Evolutionary conservation across 495 filamentous ascomycete genomes (phyloP), one percentile per base, ranked within the genome.

Genomic region (Parachaetomium inaequale): DNA sequence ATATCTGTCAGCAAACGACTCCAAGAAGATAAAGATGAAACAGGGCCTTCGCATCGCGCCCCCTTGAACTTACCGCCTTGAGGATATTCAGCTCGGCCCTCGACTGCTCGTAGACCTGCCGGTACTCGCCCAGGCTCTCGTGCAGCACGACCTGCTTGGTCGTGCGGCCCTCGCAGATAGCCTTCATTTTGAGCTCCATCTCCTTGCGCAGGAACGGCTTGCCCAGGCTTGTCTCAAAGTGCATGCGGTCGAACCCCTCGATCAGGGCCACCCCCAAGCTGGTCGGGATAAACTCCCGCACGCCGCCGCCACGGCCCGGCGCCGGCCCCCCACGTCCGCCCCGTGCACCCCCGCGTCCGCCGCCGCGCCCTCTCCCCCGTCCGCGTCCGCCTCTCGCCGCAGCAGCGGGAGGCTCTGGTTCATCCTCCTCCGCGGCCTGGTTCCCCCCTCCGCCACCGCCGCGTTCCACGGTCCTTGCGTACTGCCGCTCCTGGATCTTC

Each of bases 181-280:
- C 89, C 68, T 91, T 91, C 93, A 98, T 95, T 65, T 89, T 87
- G 59, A 88, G 73, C 74, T 98, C 94, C 92, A 96, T 96, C 79
- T 98, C 93, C 74, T 98, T 98, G 28, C 94, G 85, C 45, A 98
- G 78, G 72, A 98, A 98, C n/a, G 94, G 94, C 74, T 98, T 98
- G 68, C 91, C 89, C 17, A 98, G 82, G 59, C 90, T 95, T 21
- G 87, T 92, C 54, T 96, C 92, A 56, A 97, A 86, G 32, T 87
- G 89, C 76, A 98, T 90, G 60, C 87, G 86, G 66, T 98, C 92
- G 66, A 97, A 98, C 0, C 95, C 95, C 73, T 94, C 87, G 43
- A 97, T 89, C 40, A 98, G 78, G 25, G 93, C 94, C 17, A 97
- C 85, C 0, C 94, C 94, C 29, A 98, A 81, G 19, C 85, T 88